A percentile compares a stretch with the other conserved stretches of the same genome.
Conservation (phyloP, 129 eudicot species). For the Smallanthus sonchifolius region DNA sequence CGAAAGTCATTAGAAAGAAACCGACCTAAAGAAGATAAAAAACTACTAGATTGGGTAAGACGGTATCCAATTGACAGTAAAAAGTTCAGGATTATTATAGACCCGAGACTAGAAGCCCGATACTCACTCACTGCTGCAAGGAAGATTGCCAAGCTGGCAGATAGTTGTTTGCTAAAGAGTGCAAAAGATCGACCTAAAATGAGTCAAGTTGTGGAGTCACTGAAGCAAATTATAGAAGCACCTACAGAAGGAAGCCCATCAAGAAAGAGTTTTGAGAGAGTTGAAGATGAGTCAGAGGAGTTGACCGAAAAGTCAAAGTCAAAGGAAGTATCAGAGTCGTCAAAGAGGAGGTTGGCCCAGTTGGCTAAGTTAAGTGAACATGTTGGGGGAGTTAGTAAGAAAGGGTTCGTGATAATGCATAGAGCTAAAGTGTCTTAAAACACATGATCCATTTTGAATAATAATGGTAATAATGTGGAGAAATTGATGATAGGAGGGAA, state of each 20-base stretch:
- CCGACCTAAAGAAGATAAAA: slow-evolving; percentile 62
- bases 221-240: slow-evolving; percentile 53
- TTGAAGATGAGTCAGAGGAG: slow-evolving; percentile 38
- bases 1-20: slow-evolving; percentile 69
- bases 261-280: slow-evolving; percentile 16
- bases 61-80: slow-evolving; percentile 60
- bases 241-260: slow-evolving; percentile 54
- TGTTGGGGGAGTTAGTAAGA: slow-evolving; percentile 55
- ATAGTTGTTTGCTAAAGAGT: slow-evolving; percentile 56
- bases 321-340: slow-evolving; percentile 52
- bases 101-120: slow-evolving; percentile 60
- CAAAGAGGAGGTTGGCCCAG: slow-evolving; percentile 70
- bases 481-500: not conserved
- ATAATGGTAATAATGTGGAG: not conserved
- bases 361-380: slow-evolving; percentile 73
- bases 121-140: slow-evolving; percentile 71
- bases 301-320: slow-evolving; percentile 25
- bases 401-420: slow-evolving; percentile 85
- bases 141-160: slow-evolving; percentile 69
- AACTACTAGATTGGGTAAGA: slow-evolving; percentile 73
- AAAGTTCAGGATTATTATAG: slow-evolving; percentile 60
- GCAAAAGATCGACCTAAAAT: slow-evolving; percentile 73
- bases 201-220: slow-evolving; percentile 77
- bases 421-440: slow-evolving; percentile 65
- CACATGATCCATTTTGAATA: not conserved